Evolutionary conservation across 257 asterid species (phyloP).

Genomic region (Galeopsis tetrahit): DNA sequence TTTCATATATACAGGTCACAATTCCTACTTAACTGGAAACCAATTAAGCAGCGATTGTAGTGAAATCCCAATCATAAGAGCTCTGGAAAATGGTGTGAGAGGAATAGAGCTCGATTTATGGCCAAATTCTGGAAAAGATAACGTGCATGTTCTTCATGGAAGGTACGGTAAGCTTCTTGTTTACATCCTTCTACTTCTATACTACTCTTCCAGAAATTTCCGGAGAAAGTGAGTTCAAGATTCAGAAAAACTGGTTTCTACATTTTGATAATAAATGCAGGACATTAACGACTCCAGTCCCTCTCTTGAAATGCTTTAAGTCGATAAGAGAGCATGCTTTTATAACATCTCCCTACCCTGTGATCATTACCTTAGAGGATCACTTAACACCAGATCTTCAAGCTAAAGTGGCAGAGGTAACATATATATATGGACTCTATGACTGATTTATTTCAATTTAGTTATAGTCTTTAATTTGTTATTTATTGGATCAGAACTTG

Average conservation of each 20-base stretch:
- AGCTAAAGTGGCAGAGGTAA: slow-evolving; percentile 88
- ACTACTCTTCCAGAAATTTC: not conserved
- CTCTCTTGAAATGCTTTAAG: slow-evolving; percentile 76
- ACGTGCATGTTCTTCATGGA: slow-evolving; percentile 91
- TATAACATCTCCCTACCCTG: slow-evolving; percentile 79
- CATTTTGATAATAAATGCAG: slow-evolving; percentile 44
- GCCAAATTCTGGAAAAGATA: slow-evolving; percentile 84
- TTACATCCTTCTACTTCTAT: not conserved
- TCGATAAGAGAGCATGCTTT: slow-evolving; percentile 80
- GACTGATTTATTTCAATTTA: not conserved
- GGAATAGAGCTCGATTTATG: slow-evolving; percentile 93
- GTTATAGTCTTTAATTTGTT: slow-evolving; percentile 12
- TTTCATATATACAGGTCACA: slow-evolving; percentile 93
- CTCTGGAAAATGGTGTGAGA: slow-evolving; percentile 87
- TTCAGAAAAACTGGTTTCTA: not conserved
- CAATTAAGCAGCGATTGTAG: slow-evolving; percentile 93
- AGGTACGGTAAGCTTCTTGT: slow-evolving; percentile 61
- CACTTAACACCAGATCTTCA: slow-evolving; percentile 84
- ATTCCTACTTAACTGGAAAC: slow-evolving; percentile 93
- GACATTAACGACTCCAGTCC: slow-evolving; percentile 84
- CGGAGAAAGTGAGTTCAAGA: not conserved
- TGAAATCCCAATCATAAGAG: slow-evolving; percentile 75
- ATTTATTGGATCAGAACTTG: slow-evolving; percentile 4
- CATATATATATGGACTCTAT: not conserved
- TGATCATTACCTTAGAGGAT: slow-evolving; percentile 81